phyloP scores from a whole-genome alignment of 2,329 filamentous ascomycete genomes.

The Colletotrichum godetiae region DNA sequence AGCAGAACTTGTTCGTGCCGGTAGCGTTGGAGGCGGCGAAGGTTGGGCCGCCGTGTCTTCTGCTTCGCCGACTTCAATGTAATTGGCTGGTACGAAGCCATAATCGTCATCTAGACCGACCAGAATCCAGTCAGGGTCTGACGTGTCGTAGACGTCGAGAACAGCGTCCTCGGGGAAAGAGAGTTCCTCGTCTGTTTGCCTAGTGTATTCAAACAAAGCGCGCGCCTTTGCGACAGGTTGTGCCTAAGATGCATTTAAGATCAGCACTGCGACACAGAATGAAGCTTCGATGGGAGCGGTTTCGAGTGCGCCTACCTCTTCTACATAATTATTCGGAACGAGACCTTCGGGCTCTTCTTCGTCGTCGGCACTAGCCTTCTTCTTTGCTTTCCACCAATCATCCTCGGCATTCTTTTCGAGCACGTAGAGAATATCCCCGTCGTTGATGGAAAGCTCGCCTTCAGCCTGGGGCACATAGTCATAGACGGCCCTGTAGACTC shows the following conservation, averaged over 20 bases:
- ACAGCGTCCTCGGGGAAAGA: constrained; percentile 91
- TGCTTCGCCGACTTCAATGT: constrained; percentile 79
- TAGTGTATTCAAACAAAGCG: constrained; percentile 97
- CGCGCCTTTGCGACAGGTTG: constrained; percentile 74
- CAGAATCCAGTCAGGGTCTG: constrained; percentile 96
- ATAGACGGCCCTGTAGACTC: constrained; percentile 90
- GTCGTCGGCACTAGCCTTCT: constrained; percentile 83
- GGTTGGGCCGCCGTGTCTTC: constrained; percentile 47
- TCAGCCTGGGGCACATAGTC: constrained; percentile 90
- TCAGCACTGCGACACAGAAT: not conserved
- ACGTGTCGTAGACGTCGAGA: constrained; percentile 87
- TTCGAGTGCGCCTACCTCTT: constrained; percentile 71
- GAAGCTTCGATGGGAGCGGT: not conserved
- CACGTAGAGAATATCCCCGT: constrained; percentile 90
- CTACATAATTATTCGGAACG: constrained; percentile 94
- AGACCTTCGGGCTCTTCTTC: constrained; percentile 92
- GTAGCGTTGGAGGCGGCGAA: constrained; percentile 48
- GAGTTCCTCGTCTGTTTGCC: constrained; percentile 97
- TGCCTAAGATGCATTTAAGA: constrained; percentile 53
- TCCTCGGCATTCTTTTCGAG: constrained; percentile 82
- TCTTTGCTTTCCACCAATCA: constrained; percentile 98
- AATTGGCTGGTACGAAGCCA: constrained; percentile 96
- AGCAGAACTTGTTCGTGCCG: constrained; percentile 34
- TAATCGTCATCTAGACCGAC: constrained; percentile 87
- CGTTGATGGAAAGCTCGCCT: constrained; percentile 84